Conservation (phyloP, 1,284 basidiomycete species). For the Filobasidium uniguttulatum region DNA sequence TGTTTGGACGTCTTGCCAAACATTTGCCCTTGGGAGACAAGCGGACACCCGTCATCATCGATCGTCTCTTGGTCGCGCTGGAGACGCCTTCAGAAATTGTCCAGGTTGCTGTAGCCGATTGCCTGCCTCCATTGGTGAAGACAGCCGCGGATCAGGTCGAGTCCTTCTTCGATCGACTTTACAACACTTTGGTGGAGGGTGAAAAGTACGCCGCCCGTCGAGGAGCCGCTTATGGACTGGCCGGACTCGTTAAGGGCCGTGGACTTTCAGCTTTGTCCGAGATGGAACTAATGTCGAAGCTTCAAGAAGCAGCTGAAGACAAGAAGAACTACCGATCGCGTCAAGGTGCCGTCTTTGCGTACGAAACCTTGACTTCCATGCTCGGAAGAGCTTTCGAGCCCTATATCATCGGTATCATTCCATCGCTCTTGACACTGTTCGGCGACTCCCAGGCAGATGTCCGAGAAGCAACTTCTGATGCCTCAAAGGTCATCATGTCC, state of each 20-base stretch:
- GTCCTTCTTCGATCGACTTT: constrained; percentile 58
- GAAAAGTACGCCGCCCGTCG: constrained; percentile 81
- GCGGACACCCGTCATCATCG: constrained; percentile 70
- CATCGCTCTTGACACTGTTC: constrained; percentile 72
- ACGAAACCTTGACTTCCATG: constrained; percentile 77
- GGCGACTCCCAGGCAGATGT: constrained; percentile 85
- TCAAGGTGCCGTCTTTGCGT: constrained; percentile 89
- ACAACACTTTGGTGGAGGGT: constrained; percentile 60
- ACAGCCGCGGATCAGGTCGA: constrained; percentile 52
- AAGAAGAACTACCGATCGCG: constrained; percentile 76
- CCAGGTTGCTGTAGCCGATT: constrained; percentile 90
- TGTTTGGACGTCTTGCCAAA: constrained; percentile 83
- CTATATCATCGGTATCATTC: constrained; percentile 73
- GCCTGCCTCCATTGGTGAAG: constrained; percentile 72
- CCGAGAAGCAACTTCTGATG: constrained; percentile 86
- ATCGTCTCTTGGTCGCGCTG: constrained; percentile 78
- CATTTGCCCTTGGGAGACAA: constrained; percentile 66
- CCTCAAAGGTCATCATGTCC: constrained; percentile 87
- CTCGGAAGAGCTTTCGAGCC: constrained; percentile 88
- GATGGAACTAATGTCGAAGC: constrained; percentile 59
- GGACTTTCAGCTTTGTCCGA: constrained; percentile 78
- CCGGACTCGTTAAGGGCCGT: constrained; percentile 78
- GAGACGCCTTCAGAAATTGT: constrained; percentile 94
- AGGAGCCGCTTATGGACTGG: constrained; percentile 91
- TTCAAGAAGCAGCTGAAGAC: constrained; percentile 70